Evolutionary conservation across 306 rosid genomes (phyloP).

Genomic region (Corylus avellana): DNA sequence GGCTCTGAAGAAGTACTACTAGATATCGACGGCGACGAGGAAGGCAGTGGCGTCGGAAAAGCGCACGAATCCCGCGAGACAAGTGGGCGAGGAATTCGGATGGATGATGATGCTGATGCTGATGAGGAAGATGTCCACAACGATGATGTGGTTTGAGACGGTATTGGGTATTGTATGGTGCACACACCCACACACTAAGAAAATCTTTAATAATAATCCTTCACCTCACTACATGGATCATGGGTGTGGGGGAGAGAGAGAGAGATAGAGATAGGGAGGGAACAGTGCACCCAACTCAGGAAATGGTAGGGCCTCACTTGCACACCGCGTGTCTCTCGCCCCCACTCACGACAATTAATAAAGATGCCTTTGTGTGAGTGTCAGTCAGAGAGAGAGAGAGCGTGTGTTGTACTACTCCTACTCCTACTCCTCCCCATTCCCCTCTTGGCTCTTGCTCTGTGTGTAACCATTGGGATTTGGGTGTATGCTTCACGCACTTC

Average conservation of each 20-base stretch:
- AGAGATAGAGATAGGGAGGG: conserved; percentile 20
- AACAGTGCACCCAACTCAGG: conserved; percentile 32
- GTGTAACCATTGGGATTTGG: too few relatives aligned
- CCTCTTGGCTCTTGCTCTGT: too few relatives aligned
- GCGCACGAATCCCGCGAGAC: conserved; percentile 22
- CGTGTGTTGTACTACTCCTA: too few relatives aligned
- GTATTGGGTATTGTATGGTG: conserved; percentile 9
- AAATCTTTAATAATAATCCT: background rate
- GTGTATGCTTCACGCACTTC: too few relatives aligned
- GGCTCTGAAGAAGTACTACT: background rate
- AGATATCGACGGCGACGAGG: conserved; percentile 29
- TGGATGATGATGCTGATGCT: conserved; percentile 9
- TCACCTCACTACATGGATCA: background rate
- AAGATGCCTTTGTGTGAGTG: conserved; percentile 14
- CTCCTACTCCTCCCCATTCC: too few relatives aligned
- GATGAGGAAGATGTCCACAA: conserved; percentile 24
- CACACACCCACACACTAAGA: background rate
- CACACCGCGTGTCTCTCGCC: conserved; percentile 42
- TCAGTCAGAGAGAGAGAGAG: too few relatives aligned
- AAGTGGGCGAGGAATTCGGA: conserved; percentile 26
- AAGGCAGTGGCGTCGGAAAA: conserved; percentile 26
- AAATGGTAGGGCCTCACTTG: conserved; percentile 38
- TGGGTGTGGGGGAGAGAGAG: conserved; percentile 15
- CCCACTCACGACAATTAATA: conserved; percentile 5
- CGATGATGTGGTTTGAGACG: conserved; percentile 17